These are phyloP conservation scores for Mortierella alpina DNA, from an alignment of 192 early-diverging fungal genomes.

Conservation along the genomic window DNA sequence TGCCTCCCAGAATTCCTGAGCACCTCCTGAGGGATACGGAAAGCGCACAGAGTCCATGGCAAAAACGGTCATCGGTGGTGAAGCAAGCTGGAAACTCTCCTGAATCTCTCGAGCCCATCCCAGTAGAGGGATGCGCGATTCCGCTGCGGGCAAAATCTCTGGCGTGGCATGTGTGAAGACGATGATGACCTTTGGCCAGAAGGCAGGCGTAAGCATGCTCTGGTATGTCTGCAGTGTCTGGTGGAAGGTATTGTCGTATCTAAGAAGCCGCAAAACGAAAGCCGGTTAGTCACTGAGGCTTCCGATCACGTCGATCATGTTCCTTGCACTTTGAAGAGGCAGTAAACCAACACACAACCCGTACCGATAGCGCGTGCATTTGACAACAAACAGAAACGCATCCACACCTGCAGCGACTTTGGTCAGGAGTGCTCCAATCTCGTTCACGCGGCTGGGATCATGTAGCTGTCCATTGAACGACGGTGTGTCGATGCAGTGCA, in stretches of 20 bases:
- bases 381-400: constrained; percentile 57
- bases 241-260: constrained; percentile 51
- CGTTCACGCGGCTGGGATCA: constrained; percentile 30
- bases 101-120: constrained; percentile 50
- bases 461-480: constrained; percentile 55
- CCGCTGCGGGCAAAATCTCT: constrained; percentile 14
- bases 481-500: constrained; percentile 59
- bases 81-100: constrained; percentile 30
- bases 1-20: constrained; percentile 44
- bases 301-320: no score
- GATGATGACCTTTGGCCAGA: constrained; percentile 48
- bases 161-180: constrained; percentile 50
- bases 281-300: no score
- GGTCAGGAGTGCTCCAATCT: constrained; percentile 36
- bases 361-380: constrained; percentile 57
- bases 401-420: constrained; percentile 44
- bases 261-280: background rate
- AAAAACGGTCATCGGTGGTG: constrained; percentile 36
- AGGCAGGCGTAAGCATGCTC: constrained; percentile 37
- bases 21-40: constrained; percentile 38
- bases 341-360: background rate
- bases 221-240: constrained; percentile 45
- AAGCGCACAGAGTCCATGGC: constrained; percentile 51
- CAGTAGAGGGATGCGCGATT: constrained; percentile 23
- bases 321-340: no score